These are phyloP conservation scores for Claviceps sp. DNA, from an alignment of 2,329 filamentous ascomycete species.

Conservation along the genomic window DNA sequence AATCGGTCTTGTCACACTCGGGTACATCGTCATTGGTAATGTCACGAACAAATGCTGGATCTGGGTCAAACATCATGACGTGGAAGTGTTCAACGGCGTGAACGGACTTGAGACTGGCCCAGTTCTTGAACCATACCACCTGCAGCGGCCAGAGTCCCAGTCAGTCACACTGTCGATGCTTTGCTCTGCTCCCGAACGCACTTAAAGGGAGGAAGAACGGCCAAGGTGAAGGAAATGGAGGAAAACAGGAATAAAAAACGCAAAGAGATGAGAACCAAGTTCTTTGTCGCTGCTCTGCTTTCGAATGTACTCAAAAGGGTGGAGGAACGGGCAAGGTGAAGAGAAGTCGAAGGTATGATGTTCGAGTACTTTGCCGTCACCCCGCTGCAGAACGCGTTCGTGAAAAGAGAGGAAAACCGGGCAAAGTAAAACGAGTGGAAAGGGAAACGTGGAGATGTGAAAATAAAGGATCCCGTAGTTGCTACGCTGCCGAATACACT, in stretches of 20 bases:
- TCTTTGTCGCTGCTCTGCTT: no score
- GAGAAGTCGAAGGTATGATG: background rate
- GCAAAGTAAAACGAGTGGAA: background rate
- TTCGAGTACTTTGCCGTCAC: no score
- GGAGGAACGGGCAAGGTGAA: background rate
- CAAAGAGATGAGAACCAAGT: background rate
- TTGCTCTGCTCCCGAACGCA: background rate
- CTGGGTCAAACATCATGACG: constrained; percentile 74
- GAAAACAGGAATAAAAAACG: background rate
- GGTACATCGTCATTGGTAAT: constrained; percentile 66
- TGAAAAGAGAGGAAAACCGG: background rate
- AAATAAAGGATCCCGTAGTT: no score
- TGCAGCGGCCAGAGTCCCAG: constrained; percentile 6
- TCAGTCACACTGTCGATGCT: background rate
- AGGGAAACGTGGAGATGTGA: background rate
- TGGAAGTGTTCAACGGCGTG: constrained; percentile 88
- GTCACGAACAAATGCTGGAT: constrained; percentile 51
- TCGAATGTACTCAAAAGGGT: no score
- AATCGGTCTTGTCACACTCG: constrained; percentile 32
- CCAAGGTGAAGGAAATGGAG: background rate
- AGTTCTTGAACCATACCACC: constrained; percentile 53
- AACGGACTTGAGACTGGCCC: constrained; percentile 71
- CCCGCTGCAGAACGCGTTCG: background rate
- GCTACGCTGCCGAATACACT: no score
- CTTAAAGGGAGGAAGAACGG: background rate